Evolutionary conservation across 140 eudicot genomes (phyloP).

Genomic region (Stevia rebaudiana): DNA sequence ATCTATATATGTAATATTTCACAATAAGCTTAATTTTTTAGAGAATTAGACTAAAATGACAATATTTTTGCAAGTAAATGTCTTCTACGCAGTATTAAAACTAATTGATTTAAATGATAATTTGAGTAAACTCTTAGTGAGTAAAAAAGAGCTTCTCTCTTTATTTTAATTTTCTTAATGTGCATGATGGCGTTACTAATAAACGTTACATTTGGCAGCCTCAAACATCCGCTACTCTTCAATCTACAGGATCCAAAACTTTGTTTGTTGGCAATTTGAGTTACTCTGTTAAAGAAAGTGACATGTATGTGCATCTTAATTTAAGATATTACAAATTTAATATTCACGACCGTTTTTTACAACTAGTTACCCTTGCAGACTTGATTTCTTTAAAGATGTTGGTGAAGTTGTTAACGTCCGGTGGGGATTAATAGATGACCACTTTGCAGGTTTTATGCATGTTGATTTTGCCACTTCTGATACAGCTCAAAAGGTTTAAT

Average conservation of each 20-base stretch:
- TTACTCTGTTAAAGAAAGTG: slow-evolving; percentile 42
- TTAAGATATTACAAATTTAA: not conserved
- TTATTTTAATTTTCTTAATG: too few species aligned
- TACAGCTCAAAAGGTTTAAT: slow-evolving; percentile 57
- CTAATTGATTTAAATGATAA: too few species aligned
- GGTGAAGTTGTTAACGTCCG: slow-evolving; percentile 71
- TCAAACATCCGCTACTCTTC: slow-evolving; percentile 57
- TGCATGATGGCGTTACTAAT: not conserved
- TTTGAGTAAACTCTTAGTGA: too few species aligned
- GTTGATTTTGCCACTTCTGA: slow-evolving; percentile 78
- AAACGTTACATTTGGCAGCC: slow-evolving; percentile 44
- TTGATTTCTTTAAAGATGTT: slow-evolving; percentile 54
- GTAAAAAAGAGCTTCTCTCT: too few species aligned
- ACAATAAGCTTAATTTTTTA: too few species aligned
- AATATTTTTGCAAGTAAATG: too few species aligned
- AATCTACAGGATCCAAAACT: slow-evolving; percentile 63
- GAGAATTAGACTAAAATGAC: too few species aligned
- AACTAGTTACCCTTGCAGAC: slow-evolving; percentile 31
- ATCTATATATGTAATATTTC: too few species aligned
- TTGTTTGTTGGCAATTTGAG: slow-evolving; percentile 79
- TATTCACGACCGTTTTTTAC: not conserved
- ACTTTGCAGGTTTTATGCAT: slow-evolving; percentile 79
- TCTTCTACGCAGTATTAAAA: too few species aligned
- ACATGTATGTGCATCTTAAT: slow-evolving; percentile 48
- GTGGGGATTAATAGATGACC: slow-evolving; percentile 42